Evolutionary conservation across 306 rosid genomes (phyloP).

Genomic region (Quercus rubra): DNA sequence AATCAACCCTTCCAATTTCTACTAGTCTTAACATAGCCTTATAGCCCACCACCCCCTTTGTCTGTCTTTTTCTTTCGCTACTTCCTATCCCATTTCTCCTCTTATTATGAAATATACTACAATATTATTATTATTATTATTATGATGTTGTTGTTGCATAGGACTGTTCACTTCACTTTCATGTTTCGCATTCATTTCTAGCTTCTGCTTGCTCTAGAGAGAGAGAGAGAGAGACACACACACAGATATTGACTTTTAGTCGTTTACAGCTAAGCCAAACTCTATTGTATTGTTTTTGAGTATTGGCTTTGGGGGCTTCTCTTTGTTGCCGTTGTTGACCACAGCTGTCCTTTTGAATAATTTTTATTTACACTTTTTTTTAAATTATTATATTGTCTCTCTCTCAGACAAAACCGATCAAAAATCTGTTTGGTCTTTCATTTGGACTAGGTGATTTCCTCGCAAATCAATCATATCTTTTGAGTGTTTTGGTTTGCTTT

Average conservation of each 20-base stretch:
- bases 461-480: neutral
- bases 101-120: no score
- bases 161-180: neutral
- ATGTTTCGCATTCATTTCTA: neutral
- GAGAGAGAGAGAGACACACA: neutral
- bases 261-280: constrained; percentile 23
- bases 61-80: neutral
- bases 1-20: neutral
- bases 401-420: neutral
- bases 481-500: neutral
- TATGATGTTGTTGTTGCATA: neutral
- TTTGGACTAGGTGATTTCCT: neutral
- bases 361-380: neutral
- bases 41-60: neutral
- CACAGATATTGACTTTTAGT: constrained; percentile 7
- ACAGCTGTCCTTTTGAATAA: constrained; percentile 7
- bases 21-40: no score
- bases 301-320: neutral
- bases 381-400: no score
- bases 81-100: neutral
- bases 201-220: neutral
- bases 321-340: constrained; percentile 40
- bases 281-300: neutral
- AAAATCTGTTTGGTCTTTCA: neutral
- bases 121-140: no score